Conservation (phyloP, 2,329 filamentous ascomycete genomes). For the Hypoxylon sp. region DNA sequence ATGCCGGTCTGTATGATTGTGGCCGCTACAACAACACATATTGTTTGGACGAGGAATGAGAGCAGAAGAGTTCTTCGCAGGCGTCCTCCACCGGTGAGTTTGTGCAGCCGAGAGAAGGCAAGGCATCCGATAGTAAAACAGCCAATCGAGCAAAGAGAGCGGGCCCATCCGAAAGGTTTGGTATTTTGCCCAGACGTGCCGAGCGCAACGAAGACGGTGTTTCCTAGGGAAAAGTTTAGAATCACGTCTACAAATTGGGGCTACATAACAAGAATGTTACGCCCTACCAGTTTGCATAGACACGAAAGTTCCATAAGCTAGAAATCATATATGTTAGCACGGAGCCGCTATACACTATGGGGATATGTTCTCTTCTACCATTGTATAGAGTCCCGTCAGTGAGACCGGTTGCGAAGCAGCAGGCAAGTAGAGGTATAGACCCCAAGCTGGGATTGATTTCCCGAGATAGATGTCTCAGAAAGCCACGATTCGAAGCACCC, state of each 20-base stretch:
- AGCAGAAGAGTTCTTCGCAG: conserved; percentile 50
- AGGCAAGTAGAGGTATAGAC: conserved; percentile 48
- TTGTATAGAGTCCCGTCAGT: conserved; percentile 52
- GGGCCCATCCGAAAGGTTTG: conserved; percentile 60
- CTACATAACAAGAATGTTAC: not conserved
- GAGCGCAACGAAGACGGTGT: conserved; percentile 61
- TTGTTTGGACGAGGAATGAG: conserved; percentile 52
- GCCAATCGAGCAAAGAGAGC: conserved; percentile 61
- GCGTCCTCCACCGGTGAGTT: conserved; percentile 49
- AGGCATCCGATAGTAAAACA: conserved; percentile 61
- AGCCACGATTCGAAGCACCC: conserved; percentile 2
- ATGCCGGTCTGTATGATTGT: conserved; percentile 52
- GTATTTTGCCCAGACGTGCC: conserved; percentile 59
- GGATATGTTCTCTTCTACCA: conserved; percentile 34
- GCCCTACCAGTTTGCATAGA: conserved; percentile 58
- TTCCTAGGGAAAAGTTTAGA: conserved; percentile 50
- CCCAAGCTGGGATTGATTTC: conserved; percentile 43
- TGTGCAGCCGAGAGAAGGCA: conserved; percentile 57
- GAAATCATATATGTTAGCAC: conserved; percentile 13
- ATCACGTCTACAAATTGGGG: not conserved
- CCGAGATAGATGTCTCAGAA: conserved; percentile 42
- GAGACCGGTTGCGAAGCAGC: conserved; percentile 51
- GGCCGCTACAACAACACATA: conserved; percentile 50
- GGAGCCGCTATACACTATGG: not conserved
- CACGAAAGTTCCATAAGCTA: conserved; percentile 61